Percentiles rank a stretch among this genome's conserved stretches.
phyloP scores from a whole-genome alignment of 345 rosid species.

The Rhizophora apiculata region DNA sequence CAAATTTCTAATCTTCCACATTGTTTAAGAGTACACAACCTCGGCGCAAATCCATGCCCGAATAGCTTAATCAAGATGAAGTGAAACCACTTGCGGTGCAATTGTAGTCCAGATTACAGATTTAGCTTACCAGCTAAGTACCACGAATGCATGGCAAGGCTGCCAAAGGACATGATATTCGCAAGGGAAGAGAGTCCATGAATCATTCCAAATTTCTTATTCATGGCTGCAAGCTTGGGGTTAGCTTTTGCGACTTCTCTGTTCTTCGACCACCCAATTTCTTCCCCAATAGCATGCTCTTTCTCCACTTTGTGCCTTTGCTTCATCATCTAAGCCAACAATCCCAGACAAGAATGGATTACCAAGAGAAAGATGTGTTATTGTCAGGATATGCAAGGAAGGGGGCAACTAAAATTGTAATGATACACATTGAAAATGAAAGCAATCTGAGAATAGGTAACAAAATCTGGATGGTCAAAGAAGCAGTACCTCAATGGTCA shows the following conservation, averaged over 20 bases:
- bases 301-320: constrained; percentile 96
- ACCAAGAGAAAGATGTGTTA: background rate
- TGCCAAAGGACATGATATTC: constrained; percentile 81
- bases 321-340: constrained; percentile 75
- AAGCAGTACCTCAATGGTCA: constrained; percentile 73
- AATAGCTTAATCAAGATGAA: background rate
- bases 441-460: background rate
- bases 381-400: too few relatives aligned
- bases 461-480: too few relatives aligned
- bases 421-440: background rate
- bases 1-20: background rate
- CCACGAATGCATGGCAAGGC: constrained; percentile 98
- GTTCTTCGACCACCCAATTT: constrained; percentile 91
- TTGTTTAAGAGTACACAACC: background rate
- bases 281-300: constrained; percentile 70
- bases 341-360: background rate
- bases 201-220: constrained; percentile 98
- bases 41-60: background rate
- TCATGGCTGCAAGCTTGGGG: constrained; percentile 94
- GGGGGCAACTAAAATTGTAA: background rate
- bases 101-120: constrained; percentile 42
- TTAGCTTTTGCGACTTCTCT: constrained; percentile 65
- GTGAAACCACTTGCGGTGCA: background rate
- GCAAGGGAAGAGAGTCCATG: constrained; percentile 95
- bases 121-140: constrained; percentile 85